phyloP scores from a whole-genome alignment of 768 basidiomycete species.

The Hirschioporus abietinus region DNA sequence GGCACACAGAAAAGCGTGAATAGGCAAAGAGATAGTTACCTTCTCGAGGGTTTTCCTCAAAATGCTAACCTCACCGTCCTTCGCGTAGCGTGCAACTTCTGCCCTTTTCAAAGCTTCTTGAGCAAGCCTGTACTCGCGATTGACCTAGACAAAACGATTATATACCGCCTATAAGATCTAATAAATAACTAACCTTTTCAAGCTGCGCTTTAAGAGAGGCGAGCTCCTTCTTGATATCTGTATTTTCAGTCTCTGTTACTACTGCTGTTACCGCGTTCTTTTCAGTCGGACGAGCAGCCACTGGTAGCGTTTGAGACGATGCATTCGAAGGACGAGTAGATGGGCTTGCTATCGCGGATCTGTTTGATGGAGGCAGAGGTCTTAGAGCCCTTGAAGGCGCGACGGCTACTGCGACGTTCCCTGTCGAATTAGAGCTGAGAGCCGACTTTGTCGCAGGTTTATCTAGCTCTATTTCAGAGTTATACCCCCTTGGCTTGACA shows the following conservation, averaged over 20 bases:
- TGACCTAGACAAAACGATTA: conserved; percentile 36
- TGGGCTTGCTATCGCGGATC: neutral
- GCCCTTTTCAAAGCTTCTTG: conserved; percentile 42
- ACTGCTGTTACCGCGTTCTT: neutral
- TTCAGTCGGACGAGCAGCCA: conserved; percentile 23
- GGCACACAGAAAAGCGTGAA: neutral
- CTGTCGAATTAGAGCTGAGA: neutral
- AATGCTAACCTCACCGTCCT: conserved; percentile 68
- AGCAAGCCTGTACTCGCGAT: conserved; percentile 42
- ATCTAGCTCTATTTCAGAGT: neutral
- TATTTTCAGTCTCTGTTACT: conserved; percentile 20
- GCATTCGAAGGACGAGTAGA: neutral
- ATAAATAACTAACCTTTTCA: conserved; percentile 1
- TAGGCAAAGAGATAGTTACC: conserved; percentile 33
- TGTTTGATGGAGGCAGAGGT: neutral
- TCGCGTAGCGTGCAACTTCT: conserved; percentile 45
- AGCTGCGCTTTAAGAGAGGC: conserved; percentile 7
- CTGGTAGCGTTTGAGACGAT: conserved; percentile 7
- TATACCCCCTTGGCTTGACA: neutral
- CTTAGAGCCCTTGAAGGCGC: neutral
- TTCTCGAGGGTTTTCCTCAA: conserved; percentile 64
- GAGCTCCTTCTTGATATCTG: conserved; percentile 45
- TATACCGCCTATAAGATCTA: conserved; percentile 6
- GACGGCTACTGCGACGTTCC: neutral
- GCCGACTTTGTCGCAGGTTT: neutral